phyloP scores from a whole-genome alignment of 345 rosid species.

The Carallia brachiata region DNA sequence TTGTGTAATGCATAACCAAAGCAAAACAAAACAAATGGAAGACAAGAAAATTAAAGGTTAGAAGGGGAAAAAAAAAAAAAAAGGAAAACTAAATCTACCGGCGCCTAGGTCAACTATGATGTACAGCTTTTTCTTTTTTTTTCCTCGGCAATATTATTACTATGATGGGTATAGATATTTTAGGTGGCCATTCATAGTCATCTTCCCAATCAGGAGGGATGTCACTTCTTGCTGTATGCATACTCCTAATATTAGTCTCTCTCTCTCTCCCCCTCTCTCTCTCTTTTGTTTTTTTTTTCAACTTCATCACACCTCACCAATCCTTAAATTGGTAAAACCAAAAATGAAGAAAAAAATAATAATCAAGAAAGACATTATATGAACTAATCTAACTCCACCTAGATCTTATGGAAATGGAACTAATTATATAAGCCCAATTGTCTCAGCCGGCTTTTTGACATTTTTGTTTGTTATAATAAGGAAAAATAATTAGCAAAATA shows the following conservation, averaged over 20 bases:
- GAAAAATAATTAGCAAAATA: slow-evolving; percentile 18
- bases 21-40: neutral
- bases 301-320: slow-evolving; percentile 22
- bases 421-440: slow-evolving; percentile 29
- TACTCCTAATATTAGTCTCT: slow-evolving; percentile 17
- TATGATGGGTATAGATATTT: slow-evolving; percentile 25
- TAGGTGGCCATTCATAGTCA: slow-evolving; percentile 36
- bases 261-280: neutral
- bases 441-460: slow-evolving; percentile 52
- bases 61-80: neutral
- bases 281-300: no score
- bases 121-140: slow-evolving; percentile 1
- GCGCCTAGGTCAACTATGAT: slow-evolving; percentile 27
- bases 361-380: slow-evolving; percentile 8
- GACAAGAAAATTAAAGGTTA: neutral
- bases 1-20: slow-evolving; percentile 13
- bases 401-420: slow-evolving; percentile 29
- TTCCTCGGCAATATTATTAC: slow-evolving; percentile 9
- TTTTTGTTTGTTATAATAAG: slow-evolving; percentile 17
- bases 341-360: slow-evolving; percentile 6
- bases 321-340: slow-evolving; percentile 10
- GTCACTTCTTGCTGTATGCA: slow-evolving; percentile 29
- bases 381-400: slow-evolving; percentile 37
- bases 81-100: neutral
- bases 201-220: slow-evolving; percentile 39